A percentile compares a stretch with the other conserved stretches of the same genome.
These are phyloP conservation scores for Silene conica DNA, from an alignment of 148 eudicot genomes.

Conservation along the genomic window DNA sequence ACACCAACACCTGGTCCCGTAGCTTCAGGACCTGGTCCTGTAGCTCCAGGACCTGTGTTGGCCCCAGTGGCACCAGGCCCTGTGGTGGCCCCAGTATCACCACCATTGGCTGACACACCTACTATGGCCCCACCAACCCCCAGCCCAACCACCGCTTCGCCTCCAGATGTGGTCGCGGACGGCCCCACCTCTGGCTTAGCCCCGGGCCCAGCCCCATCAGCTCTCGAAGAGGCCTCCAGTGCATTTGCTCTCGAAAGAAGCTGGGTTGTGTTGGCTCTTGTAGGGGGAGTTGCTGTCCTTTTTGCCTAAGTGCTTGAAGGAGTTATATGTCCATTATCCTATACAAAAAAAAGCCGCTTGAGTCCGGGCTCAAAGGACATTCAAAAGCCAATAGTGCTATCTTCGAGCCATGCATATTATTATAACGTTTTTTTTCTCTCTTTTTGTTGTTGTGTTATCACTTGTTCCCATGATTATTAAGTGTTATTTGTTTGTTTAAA, in stretches of 20 bases:
- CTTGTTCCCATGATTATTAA: not conserved
- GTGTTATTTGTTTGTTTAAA: not conserved
- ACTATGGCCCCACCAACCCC: not conserved
- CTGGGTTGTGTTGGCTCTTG: constrained; percentile 9
- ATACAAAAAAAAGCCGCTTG: too few relatives aligned
- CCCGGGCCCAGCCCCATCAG: constrained; percentile 7
- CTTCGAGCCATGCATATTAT: not conserved
- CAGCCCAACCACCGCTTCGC: not conserved
- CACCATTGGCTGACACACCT: not conserved
- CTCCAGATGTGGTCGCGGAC: not conserved
- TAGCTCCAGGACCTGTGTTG: not conserved
- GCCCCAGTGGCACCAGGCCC: not conserved
- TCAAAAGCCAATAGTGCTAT: too few relatives aligned
- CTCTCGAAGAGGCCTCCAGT: not conserved
- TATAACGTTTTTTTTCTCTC: not conserved
- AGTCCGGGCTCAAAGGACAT: too few relatives aligned
- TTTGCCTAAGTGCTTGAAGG: constrained; percentile 12
- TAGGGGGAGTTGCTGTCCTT: constrained; percentile 13
- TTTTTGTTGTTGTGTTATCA: not conserved
- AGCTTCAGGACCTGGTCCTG: constrained; percentile 9
- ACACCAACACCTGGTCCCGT: constrained; percentile 3
- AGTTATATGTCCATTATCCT: too few relatives aligned
- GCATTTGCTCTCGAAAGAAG: constrained; percentile 17
- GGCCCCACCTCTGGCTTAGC: not conserved
- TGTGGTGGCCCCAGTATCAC: not conserved